Conservation (phyloP, 306 rosid species). For the Bauhinia variegata region DNA sequence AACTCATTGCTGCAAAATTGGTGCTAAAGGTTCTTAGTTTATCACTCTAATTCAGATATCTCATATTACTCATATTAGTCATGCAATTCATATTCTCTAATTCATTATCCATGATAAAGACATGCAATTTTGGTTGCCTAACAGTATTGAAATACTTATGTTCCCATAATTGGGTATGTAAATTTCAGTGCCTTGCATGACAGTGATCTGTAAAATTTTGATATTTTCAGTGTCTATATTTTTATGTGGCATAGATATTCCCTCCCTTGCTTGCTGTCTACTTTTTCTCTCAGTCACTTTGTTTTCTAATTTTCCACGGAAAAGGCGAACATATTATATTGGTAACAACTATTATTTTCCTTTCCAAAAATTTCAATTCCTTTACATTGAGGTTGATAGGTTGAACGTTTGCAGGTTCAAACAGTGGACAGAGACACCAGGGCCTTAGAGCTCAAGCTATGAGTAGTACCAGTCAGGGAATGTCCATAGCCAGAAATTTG, state of each 20-base stretch:
- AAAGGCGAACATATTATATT: conserved; percentile 10
- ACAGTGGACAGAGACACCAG: conserved; percentile 58
- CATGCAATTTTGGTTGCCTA: conserved; percentile 2
- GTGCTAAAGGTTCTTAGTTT: neutral
- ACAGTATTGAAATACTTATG: neutral
- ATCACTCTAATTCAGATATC: neutral
- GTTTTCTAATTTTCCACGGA: conserved; percentile 4
- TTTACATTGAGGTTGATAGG: conserved; percentile 26
- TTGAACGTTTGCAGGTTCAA: conserved; percentile 58
- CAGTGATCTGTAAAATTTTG: too few relatives aligned
- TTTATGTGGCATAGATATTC: conserved; percentile 9
- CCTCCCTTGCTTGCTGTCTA: conserved; percentile 10
- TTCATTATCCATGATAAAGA: neutral
- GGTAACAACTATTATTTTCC: neutral
- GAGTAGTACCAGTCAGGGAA: conserved; percentile 58
- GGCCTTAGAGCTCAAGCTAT: conserved; percentile 63
- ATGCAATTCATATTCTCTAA: neutral
- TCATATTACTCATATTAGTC: neutral
- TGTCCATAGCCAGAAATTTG: conserved; percentile 39
- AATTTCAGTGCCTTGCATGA: neutral
- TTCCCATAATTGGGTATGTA: neutral
- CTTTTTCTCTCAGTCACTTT: neutral
- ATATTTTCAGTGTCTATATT: too few relatives aligned
- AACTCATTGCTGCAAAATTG: too few relatives aligned
- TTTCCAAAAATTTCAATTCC: neutral